Conservation (phyloP, 352 stramenopile species). For the Globisporangium megalacanthum region DNA sequence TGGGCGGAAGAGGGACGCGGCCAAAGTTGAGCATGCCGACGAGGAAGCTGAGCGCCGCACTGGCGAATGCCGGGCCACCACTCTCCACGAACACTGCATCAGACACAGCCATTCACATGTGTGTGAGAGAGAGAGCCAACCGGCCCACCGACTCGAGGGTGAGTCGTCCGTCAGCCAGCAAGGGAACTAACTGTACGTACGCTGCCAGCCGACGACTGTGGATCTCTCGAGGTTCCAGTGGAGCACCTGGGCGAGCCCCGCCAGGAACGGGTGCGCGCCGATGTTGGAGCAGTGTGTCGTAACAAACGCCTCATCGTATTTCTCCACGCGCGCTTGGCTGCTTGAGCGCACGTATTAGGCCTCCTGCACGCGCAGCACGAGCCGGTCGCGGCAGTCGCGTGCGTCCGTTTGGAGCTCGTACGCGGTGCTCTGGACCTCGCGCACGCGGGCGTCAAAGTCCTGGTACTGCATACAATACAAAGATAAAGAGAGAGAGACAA, state of each 20-base stretch:
- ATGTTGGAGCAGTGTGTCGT: slow-evolving; percentile 38
- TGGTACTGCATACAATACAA: slow-evolving; percentile 32
- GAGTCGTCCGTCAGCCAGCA: neutral
- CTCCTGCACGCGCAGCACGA: slow-evolving; percentile 36
- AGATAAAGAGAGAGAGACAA: neutral
- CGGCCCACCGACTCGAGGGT: neutral
- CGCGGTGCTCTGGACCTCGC: slow-evolving; percentile 43
- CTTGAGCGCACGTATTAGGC: slow-evolving; percentile 30
- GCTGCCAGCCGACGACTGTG: slow-evolving; percentile 60
- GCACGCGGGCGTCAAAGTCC: slow-evolving; percentile 36
- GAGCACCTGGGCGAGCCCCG: slow-evolving; percentile 43
- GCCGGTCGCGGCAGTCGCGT: slow-evolving; percentile 17
- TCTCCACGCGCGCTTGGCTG: slow-evolving; percentile 30
- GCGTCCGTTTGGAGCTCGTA: slow-evolving; percentile 33
- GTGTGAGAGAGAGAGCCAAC: neutral
- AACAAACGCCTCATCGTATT: slow-evolving; percentile 40
- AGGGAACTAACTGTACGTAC: slow-evolving; percentile 27
- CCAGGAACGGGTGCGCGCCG: slow-evolving; percentile 65
- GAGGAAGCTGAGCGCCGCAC: slow-evolving; percentile 44
- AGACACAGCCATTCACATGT: slow-evolving; percentile 23
- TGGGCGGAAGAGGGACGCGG: slow-evolving; percentile 19
- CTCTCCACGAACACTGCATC: slow-evolving; percentile 73
- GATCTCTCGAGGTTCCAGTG: slow-evolving; percentile 60
- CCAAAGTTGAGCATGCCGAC: slow-evolving; percentile 56
- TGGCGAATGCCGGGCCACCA: slow-evolving; percentile 42